Percentiles rank a stretch among this genome's conserved stretches.
These are phyloP conservation scores for Alternaria sp. DNA, from an alignment of 2,329 filamentous ascomycete species.

Conservation along the genomic window DNA sequence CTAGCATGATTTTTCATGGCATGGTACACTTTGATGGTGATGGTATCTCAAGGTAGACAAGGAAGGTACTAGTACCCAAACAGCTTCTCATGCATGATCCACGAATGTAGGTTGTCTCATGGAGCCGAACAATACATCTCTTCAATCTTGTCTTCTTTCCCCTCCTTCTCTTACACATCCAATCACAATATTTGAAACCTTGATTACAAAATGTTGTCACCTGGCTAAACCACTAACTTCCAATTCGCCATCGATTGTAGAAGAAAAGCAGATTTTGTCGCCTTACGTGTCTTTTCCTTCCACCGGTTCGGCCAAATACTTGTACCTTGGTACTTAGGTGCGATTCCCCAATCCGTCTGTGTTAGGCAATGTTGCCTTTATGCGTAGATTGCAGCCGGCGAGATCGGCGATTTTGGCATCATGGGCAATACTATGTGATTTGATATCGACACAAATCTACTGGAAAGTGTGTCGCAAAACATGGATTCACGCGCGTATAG, in stretches of 20 bases:
- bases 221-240: background rate
- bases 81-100: background rate
- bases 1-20: background rate
- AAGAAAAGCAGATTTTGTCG: background rate
- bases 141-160: background rate
- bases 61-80: background rate
- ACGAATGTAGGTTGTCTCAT: background rate
- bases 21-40: background rate
- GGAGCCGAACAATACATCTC: background rate
- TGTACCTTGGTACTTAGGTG: background rate
- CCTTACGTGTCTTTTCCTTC: background rate
- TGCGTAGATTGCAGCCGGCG: conserved; percentile 2
- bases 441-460: background rate
- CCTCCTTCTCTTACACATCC: background rate
- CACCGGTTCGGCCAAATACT: background rate
- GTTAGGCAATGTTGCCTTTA: conserved; percentile 2
- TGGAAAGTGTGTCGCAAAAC: background rate
- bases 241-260: background rate
- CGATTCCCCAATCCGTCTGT: background rate
- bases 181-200: background rate
- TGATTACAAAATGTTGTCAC: background rate
- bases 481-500: background rate
- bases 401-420: conserved; percentile 1
- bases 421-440: background rate
- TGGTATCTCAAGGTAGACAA: background rate